Evolutionary conservation across 148 eudicot genomes (phyloP).

Genomic region (Spergularia bocconei): DNA sequence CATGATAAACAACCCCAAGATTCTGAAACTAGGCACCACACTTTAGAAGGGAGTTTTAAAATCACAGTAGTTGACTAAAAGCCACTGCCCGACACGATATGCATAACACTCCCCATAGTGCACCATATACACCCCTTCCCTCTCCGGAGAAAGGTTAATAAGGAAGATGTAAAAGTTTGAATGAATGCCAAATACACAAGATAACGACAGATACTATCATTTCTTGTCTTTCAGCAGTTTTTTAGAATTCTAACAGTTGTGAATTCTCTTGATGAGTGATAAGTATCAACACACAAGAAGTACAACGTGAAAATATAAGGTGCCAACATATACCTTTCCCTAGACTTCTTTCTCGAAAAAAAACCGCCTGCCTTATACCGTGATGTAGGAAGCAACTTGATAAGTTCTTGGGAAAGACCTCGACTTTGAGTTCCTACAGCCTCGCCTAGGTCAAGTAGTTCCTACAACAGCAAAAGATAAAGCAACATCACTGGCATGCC

Average conservation of each 20-base stretch:
- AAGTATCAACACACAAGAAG: not conserved
- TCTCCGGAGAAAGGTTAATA: too few relatives aligned
- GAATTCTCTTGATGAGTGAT: not conserved
- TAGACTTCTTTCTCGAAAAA: slow-evolving; percentile 58
- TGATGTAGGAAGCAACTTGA: slow-evolving; percentile 63
- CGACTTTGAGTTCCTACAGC: slow-evolving; percentile 71
- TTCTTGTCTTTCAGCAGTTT: not conserved
- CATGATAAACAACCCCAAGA: not conserved
- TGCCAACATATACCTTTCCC: slow-evolving; percentile 45
- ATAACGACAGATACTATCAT: not conserved
- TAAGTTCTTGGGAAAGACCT: slow-evolving; percentile 66
- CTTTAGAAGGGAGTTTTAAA: too few relatives aligned
- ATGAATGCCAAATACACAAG: not conserved
- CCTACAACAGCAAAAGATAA: slow-evolving; percentile 36
- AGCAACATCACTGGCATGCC: not conserved
- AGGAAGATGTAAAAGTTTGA: not conserved
- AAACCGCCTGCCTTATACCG: slow-evolving; percentile 69
- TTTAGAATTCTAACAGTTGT: too few relatives aligned
- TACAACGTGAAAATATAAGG: not conserved
- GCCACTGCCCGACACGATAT: too few relatives aligned
- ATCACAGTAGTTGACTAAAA: too few relatives aligned
- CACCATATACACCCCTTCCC: too few relatives aligned
- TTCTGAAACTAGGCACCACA: not conserved
- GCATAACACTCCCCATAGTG: too few relatives aligned
- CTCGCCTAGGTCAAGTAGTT: slow-evolving; percentile 72